These are phyloP conservation scores for Calonectria hawksworthii DNA, from an alignment of 2,329 filamentous ascomycete genomes.

Conservation along the genomic window DNA sequence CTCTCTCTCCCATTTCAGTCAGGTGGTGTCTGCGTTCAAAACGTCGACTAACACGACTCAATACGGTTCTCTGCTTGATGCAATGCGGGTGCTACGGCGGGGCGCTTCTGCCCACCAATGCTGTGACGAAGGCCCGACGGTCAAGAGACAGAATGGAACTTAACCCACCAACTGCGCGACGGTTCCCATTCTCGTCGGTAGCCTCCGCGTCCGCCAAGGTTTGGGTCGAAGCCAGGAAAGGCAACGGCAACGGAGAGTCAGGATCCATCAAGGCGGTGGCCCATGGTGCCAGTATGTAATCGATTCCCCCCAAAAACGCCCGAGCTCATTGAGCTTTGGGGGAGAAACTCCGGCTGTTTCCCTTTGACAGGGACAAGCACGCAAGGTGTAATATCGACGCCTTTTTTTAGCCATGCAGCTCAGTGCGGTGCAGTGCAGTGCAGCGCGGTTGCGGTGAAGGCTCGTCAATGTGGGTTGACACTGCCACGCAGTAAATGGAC, in stretches of 20 bases:
- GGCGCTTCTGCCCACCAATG: neutral
- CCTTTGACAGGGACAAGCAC: constrained; percentile 9
- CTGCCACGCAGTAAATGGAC: constrained; percentile 14
- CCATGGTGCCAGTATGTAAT: constrained; percentile 2
- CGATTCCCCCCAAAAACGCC: constrained; percentile 3
- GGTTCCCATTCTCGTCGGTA: constrained; percentile 17
- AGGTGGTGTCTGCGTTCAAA: neutral
- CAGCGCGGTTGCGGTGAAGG: constrained; percentile 3
- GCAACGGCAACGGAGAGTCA: neutral
- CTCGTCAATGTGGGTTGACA: neutral
- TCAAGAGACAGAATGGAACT: constrained; percentile 3
- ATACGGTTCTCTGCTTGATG: constrained; percentile 23
- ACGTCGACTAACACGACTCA: constrained; percentile 18
- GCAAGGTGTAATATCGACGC: neutral
- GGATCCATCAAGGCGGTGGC: constrained; percentile 1
- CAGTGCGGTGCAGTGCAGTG: neutral
- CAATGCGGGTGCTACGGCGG: constrained; percentile 6
- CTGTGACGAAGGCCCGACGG: neutral
- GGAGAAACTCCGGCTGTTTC: constrained; percentile 8
- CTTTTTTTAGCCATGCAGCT: neutral
- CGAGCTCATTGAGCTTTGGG: constrained; percentile 6
- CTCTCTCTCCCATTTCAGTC: neutral
- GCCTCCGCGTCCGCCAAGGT: constrained; percentile 19
- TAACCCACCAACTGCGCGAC: constrained; percentile 11
- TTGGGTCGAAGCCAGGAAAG: constrained; percentile 20